phyloP scores from a whole-genome alignment of 805 yeast species.

The Kazachstania kunashirensis region DNA sequence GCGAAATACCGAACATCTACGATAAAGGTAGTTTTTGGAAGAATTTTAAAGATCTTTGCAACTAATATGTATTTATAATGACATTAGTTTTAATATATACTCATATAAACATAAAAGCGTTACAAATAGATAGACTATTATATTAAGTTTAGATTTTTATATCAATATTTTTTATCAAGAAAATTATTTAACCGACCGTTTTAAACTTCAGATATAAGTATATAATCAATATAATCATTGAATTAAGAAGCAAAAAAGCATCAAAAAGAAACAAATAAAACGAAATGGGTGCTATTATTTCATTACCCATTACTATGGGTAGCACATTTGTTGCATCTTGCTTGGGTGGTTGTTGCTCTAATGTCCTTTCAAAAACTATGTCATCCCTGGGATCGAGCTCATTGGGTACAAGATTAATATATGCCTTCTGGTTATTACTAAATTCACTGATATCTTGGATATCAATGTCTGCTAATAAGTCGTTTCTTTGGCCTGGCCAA shows the following conservation, averaged over 20 bases:
- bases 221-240: too few species aligned
- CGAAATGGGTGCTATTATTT: constrained; percentile 67
- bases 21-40: constrained; percentile 21
- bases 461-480: constrained; percentile 68
- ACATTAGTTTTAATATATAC: too few species aligned
- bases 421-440: constrained; percentile 66
- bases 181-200: too few species aligned
- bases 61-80: too few species aligned
- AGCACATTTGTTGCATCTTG: constrained; percentile 63
- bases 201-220: too few species aligned
- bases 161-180: too few species aligned
- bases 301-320: constrained; percentile 57
- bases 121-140: too few species aligned
- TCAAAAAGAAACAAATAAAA: too few species aligned
- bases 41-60: constrained; percentile 18
- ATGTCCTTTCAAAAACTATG: constrained; percentile 48
- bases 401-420: constrained; percentile 74
- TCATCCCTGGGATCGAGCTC: constrained; percentile 54
- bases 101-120: too few species aligned
- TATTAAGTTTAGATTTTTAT: too few species aligned
- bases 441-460: constrained; percentile 88
- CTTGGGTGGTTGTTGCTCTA: constrained; percentile 71
- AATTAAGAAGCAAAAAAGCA: too few species aligned
- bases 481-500: constrained; percentile 61
- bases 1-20: constrained; percentile 24